Evolutionary conservation across 2,329 filamentous ascomycete species (phyloP).

Genomic region (Colletotrichum sidae): DNA sequence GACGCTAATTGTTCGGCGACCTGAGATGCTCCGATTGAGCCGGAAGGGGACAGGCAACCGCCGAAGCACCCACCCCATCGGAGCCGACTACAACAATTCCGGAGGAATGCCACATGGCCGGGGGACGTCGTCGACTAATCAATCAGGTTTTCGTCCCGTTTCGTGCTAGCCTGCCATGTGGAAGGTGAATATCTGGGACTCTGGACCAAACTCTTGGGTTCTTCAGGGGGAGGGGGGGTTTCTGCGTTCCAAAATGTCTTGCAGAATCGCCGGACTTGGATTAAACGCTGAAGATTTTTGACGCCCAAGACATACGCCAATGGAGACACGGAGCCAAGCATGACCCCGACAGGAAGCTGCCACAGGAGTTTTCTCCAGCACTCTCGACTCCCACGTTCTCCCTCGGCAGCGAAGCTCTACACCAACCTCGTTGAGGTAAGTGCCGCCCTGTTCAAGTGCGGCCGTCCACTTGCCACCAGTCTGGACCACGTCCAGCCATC

Average conservation of each 20-base stretch:
- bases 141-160: background rate
- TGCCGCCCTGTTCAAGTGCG: background rate
- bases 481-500: conserved; percentile 16
- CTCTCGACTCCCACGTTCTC: conserved; percentile 1
- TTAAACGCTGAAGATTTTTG: conserved; percentile 2
- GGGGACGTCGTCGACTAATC: no score
- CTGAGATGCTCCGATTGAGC: conserved; percentile 12
- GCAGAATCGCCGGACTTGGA: conserved; percentile 31
- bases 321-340: background rate
- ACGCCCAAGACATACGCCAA: conserved; percentile 2
- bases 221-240: background rate
- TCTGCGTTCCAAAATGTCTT: conserved; percentile 18
- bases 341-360: background rate
- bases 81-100: conserved; percentile 26
- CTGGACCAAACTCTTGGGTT: background rate
- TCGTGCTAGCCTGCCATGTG: background rate
- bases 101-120: conserved; percentile 31
- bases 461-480: conserved; percentile 9
- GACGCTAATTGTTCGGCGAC: conserved; percentile 22
- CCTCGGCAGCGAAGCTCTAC: background rate
- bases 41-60: conserved; percentile 28
- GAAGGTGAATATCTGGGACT: no score
- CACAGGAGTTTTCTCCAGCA: background rate
- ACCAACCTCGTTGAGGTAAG: background rate
- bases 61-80: background rate